Evolutionary conservation across 108 stramenopile species (phyloP), one percentile per base, ranked within the genome.

Genomic region (Cyclostephanos tholiformis): DNA sequence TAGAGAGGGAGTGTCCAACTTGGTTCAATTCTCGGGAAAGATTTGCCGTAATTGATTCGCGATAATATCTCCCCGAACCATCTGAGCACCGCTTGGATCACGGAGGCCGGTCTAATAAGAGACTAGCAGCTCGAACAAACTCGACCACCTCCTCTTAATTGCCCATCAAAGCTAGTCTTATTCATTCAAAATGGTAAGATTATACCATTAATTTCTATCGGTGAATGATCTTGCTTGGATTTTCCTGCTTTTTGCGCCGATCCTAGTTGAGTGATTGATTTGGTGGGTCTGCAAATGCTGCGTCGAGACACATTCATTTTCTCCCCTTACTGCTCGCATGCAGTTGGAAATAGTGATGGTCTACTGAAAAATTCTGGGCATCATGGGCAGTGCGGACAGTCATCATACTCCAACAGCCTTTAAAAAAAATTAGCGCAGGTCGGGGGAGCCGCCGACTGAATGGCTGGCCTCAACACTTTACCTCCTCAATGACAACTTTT

Each of bases 101-200:
- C 59, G 59, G 59, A 60, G 59, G 59, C 59, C 14, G 59, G 59
- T 60, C 59, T 30, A 6, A 60, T 35, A 60, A 22, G 9, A 60
- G 17, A 60, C 59, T 60, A 60, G 59, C 30, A 58, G 57, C 57
- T 58, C 57, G 59, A 32, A 27, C 59, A 23, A 60, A 32, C 59
- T 19, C 32, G 59, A 38, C 59, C 59, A 60, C 14, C 12, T 60
- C 59, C 59, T 60, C 59, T 38, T 60, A 6, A 60, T 35, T 17
- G 11, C 1, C 16, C 14, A 19, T 35, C 59, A 38, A 58, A 60
- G 59, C 59, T 60, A 38, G 59, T 60, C 32, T 32, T 32, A 16
- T 27, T 55, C 12, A 19, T 55, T 55, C 53, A 60, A 60, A 36
- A 60, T 60, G 59, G 59, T 60, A 32, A 60, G 59, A 32, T 17